Base-by-base conservation (phyloP, 2,329 filamentous ascomycete species). In the Monosporascus sp. region DNA sequence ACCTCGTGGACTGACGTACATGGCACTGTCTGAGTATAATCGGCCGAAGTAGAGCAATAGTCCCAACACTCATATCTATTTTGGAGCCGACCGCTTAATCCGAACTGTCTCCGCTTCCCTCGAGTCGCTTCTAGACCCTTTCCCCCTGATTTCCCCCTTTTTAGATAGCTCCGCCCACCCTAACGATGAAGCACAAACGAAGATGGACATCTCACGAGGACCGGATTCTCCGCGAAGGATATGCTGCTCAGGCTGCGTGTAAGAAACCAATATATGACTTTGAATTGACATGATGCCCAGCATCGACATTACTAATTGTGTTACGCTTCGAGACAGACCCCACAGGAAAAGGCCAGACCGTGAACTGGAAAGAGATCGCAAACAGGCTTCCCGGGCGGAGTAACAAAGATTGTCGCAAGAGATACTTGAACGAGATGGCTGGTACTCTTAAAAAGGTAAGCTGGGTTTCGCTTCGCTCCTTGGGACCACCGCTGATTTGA, bases 351-450 rank as follows among this genome's bases (percentile, higher is more conserved):
- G 48, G 48, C 11, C 19, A 49, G 9, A 49, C 48, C n/a, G 48
- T 49, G 36, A 49, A 49, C 27, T 49, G 48, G 48, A 49, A 49
- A 49, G 48, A 49, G 27, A 49, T 49, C 22, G 48, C 48, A 31
- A 40, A 40, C 20, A 37, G 11, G 17, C 48, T 49, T 11, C 48
- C 48, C 19, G 48, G 48, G 31, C 20, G 48, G 22, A 49, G 48
- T 14, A 49, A 49, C 17, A 49, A 49, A 40, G 48, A 49, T 40
- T 49, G 48, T 9, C 20, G 48, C 17, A 49, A 49, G 17, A 38
- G 48, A n/a, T 49, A 49, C 26, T 20, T 49, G 20, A 38, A 49
- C 9, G 48, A 49, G n/a, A 49, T 49, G 48, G 48, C 48, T 8
- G 48, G 48, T 8, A 49, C 48, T 3, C 38, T 49, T 19, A 49